Conservation (phyloP, 768 basidiomycete genomes). For the Lactarius evosmus region DNA sequence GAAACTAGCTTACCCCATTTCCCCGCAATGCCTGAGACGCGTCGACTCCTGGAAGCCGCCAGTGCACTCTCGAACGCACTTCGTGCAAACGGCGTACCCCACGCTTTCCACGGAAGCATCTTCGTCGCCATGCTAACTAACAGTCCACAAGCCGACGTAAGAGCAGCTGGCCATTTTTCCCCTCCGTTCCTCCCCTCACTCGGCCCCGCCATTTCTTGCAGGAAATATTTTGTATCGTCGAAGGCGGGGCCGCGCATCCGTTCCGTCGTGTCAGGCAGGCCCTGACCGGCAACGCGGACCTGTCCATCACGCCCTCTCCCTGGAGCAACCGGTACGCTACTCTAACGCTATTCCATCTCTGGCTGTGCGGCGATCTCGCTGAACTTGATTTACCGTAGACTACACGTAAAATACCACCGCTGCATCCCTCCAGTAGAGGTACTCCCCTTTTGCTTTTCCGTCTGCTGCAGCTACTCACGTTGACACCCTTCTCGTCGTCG, state of each 20-base stretch:
- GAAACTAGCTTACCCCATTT: constrained; percentile 35
- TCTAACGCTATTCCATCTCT: constrained; percentile 14
- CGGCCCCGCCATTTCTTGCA: constrained; percentile 32
- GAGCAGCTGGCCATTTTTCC: constrained; percentile 31
- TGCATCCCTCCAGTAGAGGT: constrained; percentile 78
- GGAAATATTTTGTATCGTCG: constrained; percentile 86
- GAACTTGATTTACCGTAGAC: constrained; percentile 39
- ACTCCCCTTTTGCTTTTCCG: constrained; percentile 31
- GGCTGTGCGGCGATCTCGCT: constrained; percentile 15
- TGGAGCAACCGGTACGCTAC: constrained; percentile 74
- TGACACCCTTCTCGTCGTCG: constrained; percentile 16
- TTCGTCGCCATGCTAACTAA: constrained; percentile 68
- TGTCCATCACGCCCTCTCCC: constrained; percentile 69
- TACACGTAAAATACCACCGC: constrained; percentile 73
- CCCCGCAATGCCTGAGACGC: constrained; percentile 61
- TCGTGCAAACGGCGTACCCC: constrained; percentile 53
- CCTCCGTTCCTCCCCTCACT: constrained; percentile 30
- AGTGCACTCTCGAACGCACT: constrained; percentile 68
- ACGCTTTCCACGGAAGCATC: constrained; percentile 79
- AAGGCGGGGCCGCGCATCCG: constrained; percentile 65
- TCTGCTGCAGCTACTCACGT: neutral
- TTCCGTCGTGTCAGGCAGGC: constrained; percentile 82
- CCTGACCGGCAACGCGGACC: constrained; percentile 56
- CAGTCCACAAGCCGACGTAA: constrained; percentile 60
- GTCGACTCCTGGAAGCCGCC: constrained; percentile 75